A percentile compares a stretch with the other conserved stretches of the same genome.
These are phyloP conservation scores for Curvularia verruculosa DNA, from an alignment of 2,329 filamentous ascomycete species.

Conservation along the genomic window DNA sequence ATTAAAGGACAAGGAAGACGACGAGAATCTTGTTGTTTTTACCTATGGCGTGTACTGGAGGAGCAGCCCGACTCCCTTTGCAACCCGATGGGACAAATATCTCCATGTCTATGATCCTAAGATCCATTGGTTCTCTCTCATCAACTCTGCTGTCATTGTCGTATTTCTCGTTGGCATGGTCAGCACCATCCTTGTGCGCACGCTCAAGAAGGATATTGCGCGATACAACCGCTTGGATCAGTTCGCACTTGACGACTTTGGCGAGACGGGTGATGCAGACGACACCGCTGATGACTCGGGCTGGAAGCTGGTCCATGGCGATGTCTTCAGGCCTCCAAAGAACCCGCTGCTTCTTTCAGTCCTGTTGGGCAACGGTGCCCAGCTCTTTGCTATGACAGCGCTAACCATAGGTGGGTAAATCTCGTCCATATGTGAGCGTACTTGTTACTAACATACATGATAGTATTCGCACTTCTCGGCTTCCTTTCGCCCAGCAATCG, in stretches of 20 bases:
- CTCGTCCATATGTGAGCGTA: neutral
- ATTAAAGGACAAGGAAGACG: conserved; percentile 68
- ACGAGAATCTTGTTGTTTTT: conserved; percentile 69
- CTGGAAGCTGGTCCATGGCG: conserved; percentile 97
- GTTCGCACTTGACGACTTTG: conserved; percentile 87
- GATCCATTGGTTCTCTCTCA: conserved; percentile 98
- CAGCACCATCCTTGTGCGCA: conserved; percentile 85
- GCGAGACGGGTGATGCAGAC: conserved; percentile 75
- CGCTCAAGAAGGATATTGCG: conserved; percentile 92
- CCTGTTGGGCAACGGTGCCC: conserved; percentile 88
- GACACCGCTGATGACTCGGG: conserved; percentile 97
- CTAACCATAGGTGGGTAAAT: conserved; percentile 72
- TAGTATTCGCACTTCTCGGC: conserved; percentile 84
- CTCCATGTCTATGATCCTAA: conserved; percentile 96
- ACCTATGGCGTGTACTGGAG: conserved; percentile 94
- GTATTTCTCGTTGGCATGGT: conserved; percentile 90
- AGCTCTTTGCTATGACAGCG: conserved; percentile 97
- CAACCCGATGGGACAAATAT: conserved; percentile 98
- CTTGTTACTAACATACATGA: conserved; percentile 16
- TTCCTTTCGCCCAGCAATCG: conserved; percentile 96
- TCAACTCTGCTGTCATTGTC: conserved; percentile 95
- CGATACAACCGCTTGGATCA: conserved; percentile 94
- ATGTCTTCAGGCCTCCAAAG: conserved; percentile 89
- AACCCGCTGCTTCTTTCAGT: conserved; percentile 84
- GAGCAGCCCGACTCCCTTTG: conserved; percentile 84